Evolutionary conservation across 805 yeast species (phyloP).

Genomic region (Wickerhamia fluorescens): DNA sequence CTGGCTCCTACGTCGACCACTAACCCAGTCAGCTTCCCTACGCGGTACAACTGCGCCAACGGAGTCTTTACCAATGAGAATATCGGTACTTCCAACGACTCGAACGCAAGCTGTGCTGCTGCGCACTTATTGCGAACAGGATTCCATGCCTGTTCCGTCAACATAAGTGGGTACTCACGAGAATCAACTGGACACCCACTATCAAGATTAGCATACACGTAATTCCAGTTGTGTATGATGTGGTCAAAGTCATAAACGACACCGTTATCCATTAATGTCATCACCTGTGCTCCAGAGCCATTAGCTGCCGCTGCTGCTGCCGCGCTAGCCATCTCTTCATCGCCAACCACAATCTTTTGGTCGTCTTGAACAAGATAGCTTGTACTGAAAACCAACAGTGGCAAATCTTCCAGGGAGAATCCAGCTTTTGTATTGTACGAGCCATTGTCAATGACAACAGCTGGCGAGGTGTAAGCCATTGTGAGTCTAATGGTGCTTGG

Average conservation of each 20-base stretch:
- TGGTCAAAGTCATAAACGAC: slow-evolving; percentile 68
- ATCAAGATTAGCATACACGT: slow-evolving; percentile 48
- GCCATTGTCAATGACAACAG: slow-evolving; percentile 67
- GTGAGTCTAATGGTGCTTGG: background rate
- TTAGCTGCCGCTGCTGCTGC: too few relatives aligned
- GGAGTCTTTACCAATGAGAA: slow-evolving; percentile 73
- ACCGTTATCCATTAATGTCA: slow-evolving; percentile 58
- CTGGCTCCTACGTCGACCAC: slow-evolving; percentile 77
- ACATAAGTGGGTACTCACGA: slow-evolving; percentile 57
- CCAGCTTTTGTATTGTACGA: slow-evolving; percentile 63
- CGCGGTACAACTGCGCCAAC: slow-evolving; percentile 68
- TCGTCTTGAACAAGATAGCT: slow-evolving; percentile 37
- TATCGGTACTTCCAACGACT: slow-evolving; percentile 65
- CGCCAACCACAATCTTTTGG: slow-evolving; percentile 28
- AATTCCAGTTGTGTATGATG: slow-evolving; percentile 58
- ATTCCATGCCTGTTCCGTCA: slow-evolving; percentile 67
- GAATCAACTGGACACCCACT: slow-evolving; percentile 37
- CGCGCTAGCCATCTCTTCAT: slow-evolving; percentile 42
- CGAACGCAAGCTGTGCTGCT: slow-evolving; percentile 69
- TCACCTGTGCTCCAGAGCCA: slow-evolving; percentile 41
- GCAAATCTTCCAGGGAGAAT: slow-evolving; percentile 56
- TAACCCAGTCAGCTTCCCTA: slow-evolving; percentile 70
- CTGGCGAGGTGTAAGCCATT: slow-evolving; percentile 32
- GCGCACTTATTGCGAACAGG: slow-evolving; percentile 48
- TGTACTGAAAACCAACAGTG: slow-evolving; percentile 51